These are phyloP conservation scores for Pholiota adiposa DNA, from an alignment of 1,284 basidiomycete species.

Conservation along the genomic window DNA sequence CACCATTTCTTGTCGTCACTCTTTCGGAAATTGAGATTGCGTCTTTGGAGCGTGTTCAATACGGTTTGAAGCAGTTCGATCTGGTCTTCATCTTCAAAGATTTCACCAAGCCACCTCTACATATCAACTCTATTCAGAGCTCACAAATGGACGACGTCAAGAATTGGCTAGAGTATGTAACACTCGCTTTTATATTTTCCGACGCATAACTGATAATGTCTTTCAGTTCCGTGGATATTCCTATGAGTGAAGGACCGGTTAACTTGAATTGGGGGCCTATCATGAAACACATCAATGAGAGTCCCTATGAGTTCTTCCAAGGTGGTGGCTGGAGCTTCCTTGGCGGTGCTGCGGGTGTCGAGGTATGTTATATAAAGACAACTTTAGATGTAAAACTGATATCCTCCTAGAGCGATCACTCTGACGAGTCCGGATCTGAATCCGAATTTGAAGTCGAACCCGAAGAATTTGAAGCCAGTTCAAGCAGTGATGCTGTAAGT, in stretches of 20 bases:
- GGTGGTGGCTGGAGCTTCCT: slow-evolving; percentile 97
- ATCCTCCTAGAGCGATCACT: slow-evolving; percentile 60
- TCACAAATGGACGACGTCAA: slow-evolving; percentile 93
- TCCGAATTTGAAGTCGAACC: slow-evolving; percentile 81
- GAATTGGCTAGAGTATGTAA: slow-evolving; percentile 92
- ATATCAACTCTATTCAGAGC: slow-evolving; percentile 96
- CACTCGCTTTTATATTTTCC: not conserved
- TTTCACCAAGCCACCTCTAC: slow-evolving; percentile 89
- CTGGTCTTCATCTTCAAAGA: slow-evolving; percentile 97
- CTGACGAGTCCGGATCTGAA: slow-evolving; percentile 72
- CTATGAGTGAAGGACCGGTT: slow-evolving; percentile 94
- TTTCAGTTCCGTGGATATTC: slow-evolving; percentile 90
- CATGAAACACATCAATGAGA: slow-evolving; percentile 97
- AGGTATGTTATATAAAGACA: slow-evolving; percentile 43
- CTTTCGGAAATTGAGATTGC: slow-evolving; percentile 95
- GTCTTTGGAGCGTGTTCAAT: slow-evolving; percentile 96
- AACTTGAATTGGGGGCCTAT: slow-evolving; percentile 98
- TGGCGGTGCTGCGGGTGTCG: slow-evolving; percentile 71
- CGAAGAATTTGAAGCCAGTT: slow-evolving; percentile 54
- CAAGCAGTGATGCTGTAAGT: slow-evolving; percentile 60
- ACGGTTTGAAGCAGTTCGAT: slow-evolving; percentile 97
- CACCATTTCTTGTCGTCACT: slow-evolving; percentile 96
- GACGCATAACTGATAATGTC: slow-evolving; percentile 16
- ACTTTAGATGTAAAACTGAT: not conserved
- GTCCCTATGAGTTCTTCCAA: slow-evolving; percentile 95